Base-by-base conservation (phyloP, 345 rosid genomes). In the Euphorbia peplus region DNA sequence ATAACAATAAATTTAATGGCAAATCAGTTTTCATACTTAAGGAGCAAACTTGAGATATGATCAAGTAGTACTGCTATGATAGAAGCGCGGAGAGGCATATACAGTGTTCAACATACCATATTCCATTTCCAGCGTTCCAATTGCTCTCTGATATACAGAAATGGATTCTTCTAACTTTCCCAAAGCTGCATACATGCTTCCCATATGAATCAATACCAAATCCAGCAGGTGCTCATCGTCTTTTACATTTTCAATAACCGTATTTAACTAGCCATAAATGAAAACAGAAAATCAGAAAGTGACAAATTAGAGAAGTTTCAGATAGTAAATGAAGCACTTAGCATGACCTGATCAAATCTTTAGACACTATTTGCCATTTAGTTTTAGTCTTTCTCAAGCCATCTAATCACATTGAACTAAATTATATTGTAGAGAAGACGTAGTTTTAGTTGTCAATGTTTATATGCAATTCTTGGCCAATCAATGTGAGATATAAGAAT, bases 161-260 rank as follows among this genome's bases (percentile, higher is more conserved):
- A 82, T 29, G 64, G 98, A 92, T 48, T 86, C 80, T 75, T 85
- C 88, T n/a, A 75, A 81, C 74, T 77, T 86, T 60, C 87, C 92
- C 80, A 90, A 55, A 29, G 82, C 71, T 48, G 92, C 84, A 83
- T 86, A 84, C 90, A 93, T 87, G 72, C 93, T 85, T 56, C 90
- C 97, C 85, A 83, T 82, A 75, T 93, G 98, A 75, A 81, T 70
- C 60, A 90, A 79, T 58, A 93, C 74, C 67, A 90, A 83, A 78
- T 85, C 97, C 76, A 93, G 76, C 79, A 88, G 86, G 29, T 82
- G 80, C 57, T 84, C 89, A 2, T 80, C 82, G 51, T 84, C 90
- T 51, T 66, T 76, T 72, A 82, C 63, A 69, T 63, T 32, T 47
- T 74, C 83, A 75, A 86, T 86, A 52, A 90, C 61, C 78, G 69